phyloP scores from a whole-genome alignment of 1,284 basidiomycete genomes.

The Hortiboletus rubellus region DNA sequence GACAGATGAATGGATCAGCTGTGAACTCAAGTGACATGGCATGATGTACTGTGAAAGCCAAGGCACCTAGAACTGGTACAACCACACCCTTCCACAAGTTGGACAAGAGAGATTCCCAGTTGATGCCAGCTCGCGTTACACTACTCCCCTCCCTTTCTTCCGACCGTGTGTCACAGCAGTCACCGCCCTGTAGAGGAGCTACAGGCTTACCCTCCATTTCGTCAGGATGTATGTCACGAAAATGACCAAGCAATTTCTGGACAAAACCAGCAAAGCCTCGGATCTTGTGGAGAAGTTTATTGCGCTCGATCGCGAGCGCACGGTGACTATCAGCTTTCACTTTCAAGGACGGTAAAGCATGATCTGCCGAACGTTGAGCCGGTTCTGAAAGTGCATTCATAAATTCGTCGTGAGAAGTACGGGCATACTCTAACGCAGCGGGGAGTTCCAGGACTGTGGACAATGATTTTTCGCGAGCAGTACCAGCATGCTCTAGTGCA shows the following conservation, averaged over 20 bases:
- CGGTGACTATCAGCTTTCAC: background rate
- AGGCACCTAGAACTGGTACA: constrained; percentile 4
- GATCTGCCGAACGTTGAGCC: too few species aligned
- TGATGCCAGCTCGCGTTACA: background rate
- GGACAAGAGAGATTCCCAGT: background rate
- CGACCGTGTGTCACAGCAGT: too few species aligned
- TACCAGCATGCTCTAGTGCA: background rate
- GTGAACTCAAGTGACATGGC: background rate
- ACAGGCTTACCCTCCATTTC: too few species aligned
- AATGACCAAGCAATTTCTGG: background rate
- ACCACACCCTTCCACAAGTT: background rate
- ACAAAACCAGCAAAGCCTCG: background rate
- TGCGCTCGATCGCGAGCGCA: background rate
- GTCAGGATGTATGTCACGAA: too few species aligned
- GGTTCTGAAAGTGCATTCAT: too few species aligned
- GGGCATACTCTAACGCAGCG: too few species aligned
- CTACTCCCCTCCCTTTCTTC: background rate
- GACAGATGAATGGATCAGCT: background rate
- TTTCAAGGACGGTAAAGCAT: too few species aligned
- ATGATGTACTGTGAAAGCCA: background rate
- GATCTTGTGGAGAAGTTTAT: too few species aligned
- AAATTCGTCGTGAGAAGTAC: background rate
- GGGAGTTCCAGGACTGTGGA: background rate
- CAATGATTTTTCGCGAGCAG: background rate
- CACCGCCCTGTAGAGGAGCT: too few species aligned